phyloP scores from a whole-genome alignment of 352 stramenopile genomes.

The Phytopythium chamaehyphon region DNA sequence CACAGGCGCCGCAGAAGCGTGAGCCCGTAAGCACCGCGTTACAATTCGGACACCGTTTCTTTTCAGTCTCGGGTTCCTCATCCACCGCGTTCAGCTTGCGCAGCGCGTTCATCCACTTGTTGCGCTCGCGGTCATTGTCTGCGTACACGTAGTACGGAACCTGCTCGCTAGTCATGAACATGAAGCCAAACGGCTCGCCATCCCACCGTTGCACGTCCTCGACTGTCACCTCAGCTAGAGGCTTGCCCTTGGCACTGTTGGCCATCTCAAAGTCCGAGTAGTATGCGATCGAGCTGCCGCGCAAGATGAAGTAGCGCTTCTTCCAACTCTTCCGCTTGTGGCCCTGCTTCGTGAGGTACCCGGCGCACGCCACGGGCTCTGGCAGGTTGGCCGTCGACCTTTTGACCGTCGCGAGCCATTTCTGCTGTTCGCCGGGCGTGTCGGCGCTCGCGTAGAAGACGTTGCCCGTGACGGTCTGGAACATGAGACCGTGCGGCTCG shows the following conservation, averaged over 20 bases:
- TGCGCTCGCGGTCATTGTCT: conserved; percentile 83
- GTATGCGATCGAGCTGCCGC: conserved; percentile 70
- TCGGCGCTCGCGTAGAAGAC: conserved; percentile 85
- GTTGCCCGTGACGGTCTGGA: conserved; percentile 79
- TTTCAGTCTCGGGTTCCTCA: conserved; percentile 69
- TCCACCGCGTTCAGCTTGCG: conserved; percentile 66
- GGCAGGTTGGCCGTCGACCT: conserved; percentile 65
- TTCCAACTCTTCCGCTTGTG: conserved; percentile 91
- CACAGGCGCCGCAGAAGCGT: conserved; percentile 85
- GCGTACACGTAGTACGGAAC: conserved; percentile 90
- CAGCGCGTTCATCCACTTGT: conserved; percentile 86
- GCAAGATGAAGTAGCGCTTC: conserved; percentile 87
- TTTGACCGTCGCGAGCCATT: conserved; percentile 74
- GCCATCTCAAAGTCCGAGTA: conserved; percentile 86
- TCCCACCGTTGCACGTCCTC: conserved; percentile 86
- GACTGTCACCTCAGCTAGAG: conserved; percentile 75
- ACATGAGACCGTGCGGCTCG: conserved; percentile 80
- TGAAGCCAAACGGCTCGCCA: conserved; percentile 83
- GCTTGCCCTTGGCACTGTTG: conserved; percentile 73
- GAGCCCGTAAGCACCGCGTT: conserved; percentile 80
- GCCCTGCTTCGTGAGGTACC: conserved; percentile 87
- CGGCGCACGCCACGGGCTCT: conserved; percentile 73
- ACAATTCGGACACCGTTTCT: conserved; percentile 85
- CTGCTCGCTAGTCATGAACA: conserved; percentile 88
- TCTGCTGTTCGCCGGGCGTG: conserved; percentile 71